Conservation (phyloP, 441 rosid species). For the Gossypium davidsonii region DNA sequence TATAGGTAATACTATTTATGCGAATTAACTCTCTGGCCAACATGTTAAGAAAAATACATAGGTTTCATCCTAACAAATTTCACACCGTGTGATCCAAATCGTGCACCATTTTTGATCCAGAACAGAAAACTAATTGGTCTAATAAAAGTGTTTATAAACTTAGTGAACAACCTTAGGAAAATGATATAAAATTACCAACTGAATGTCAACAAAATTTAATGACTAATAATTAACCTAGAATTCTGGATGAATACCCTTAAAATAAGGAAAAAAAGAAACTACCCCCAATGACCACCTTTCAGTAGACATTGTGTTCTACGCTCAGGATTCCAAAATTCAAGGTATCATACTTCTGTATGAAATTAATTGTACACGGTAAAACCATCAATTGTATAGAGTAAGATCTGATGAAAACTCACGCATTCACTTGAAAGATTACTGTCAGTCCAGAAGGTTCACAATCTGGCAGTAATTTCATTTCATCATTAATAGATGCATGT, state of each 20-base stretch:
- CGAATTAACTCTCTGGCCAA: neutral
- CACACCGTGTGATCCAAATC: neutral
- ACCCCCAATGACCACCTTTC: neutral
- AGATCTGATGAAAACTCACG: neutral
- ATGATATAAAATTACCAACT: neutral
- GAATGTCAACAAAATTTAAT: neutral
- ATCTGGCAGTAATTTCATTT: neutral
- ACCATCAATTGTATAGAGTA: neutral
- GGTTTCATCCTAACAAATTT: slow-evolving; percentile 1
- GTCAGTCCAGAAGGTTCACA: neutral
- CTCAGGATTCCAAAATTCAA: neutral
- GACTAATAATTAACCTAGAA: neutral
- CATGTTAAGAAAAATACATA: neutral
- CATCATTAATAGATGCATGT: neutral
- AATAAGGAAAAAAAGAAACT: neutral
- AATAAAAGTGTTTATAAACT: neutral
- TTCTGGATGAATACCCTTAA: neutral
- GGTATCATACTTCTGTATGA: neutral
- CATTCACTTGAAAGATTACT: neutral
- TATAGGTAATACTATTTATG: neutral
- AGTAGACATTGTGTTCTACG: neutral
- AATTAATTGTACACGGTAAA: neutral
- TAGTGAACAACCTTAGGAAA: neutral
- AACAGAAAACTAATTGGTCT: neutral
- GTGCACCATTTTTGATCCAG: neutral